A percentile compares a stretch with the other conserved stretches of the same genome.
Evolutionary conservation across 2,329 filamentous ascomycete genomes (phyloP).

Genomic region (Chrysoporthe deuterocubensis): DNA sequence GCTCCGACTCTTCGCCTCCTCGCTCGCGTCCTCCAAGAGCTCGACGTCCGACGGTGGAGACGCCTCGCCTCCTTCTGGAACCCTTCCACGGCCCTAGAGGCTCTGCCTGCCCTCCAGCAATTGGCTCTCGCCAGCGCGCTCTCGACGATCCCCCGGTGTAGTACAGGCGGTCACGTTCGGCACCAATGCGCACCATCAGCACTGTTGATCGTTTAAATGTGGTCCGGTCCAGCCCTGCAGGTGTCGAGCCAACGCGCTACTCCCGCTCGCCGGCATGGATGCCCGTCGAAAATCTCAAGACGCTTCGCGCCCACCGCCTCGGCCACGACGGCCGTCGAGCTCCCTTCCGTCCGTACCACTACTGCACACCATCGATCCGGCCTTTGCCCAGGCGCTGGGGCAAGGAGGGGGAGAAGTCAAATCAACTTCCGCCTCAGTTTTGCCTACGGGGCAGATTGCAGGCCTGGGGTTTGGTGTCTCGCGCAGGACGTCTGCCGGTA

Average conservation of each 20-base stretch:
- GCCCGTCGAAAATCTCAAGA: constrained; percentile 28
- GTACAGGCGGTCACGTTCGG: constrained; percentile 25
- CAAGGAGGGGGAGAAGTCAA: constrained; percentile 14
- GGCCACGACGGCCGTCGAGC: constrained; percentile 27
- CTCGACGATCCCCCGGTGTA: constrained; percentile 7
- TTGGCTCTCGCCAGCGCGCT: constrained; percentile 4
- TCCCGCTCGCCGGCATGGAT: constrained; percentile 28
- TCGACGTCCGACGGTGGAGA: constrained; percentile 7
- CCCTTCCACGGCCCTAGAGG: constrained; percentile 10
- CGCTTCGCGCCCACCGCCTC: constrained; percentile 28
- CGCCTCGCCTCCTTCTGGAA: constrained; percentile 12
- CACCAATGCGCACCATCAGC: constrained; percentile 27
- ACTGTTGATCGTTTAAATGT: constrained; percentile 20
- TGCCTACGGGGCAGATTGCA: constrained; percentile 17
- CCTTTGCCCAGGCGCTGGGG: constrained; percentile 19
- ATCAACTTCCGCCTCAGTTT: constrained; percentile 19
- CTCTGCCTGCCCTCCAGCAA: constrained; percentile 8
- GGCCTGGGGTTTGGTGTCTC: constrained; percentile 12
- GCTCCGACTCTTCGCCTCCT: constrained; percentile 4
- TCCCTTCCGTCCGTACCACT: constrained; percentile 28
- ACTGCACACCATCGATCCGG: constrained; percentile 24
- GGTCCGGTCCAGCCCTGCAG: constrained; percentile 24
- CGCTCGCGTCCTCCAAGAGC: background rate
- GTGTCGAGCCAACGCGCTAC: constrained; percentile 11
- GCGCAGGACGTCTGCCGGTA: constrained; percentile 35